Base-by-base conservation (phyloP, 306 rosid species). In the Ormosia semicastrata region DNA sequence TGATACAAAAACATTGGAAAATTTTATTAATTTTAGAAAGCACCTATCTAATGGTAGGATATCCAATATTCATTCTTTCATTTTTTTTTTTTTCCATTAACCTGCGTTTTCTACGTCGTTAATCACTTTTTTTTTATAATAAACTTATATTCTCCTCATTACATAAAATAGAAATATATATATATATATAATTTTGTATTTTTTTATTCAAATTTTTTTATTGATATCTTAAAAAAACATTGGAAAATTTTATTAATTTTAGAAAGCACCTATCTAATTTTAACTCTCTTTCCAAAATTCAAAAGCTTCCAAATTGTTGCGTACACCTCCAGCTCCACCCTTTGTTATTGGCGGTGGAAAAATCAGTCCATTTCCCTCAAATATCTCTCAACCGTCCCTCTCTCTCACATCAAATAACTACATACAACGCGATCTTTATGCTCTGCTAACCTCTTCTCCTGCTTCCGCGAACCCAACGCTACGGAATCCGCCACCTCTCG, bases 281-380 rank as follows among this genome's bases (percentile, higher is more conserved):
- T 50, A 50, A 13, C 56, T 17, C 2, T 0, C 4, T 50, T 4
- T 47, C 15, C 17, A 50, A 47, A 47, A 12, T 11, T 44, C 10
- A 8, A 3, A 47, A 47, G 5, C n/a, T 47, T 12, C 15, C 6
- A 49, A 11, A 47, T 3, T 12, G 54, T 49, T 50, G 13, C 12
- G 53, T 11, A 3, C 5, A 14, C 56, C 6, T 46, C 14, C 50
- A 46, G 47, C 50, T 46, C 4, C 14, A 52, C 57, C 24, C 57
- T n/a, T 52, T 52, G 7, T 52, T 52, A 12, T 52, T 52, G 57
- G 18, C 57, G 57, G 18, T n/a, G 57, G 2, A 14, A 52, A 49
- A 49, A 9, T 6, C 1, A 6, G 3, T 24, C 5, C 66, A 73
- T 84, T 78, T 72, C 87, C 79, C 83, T 66, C 77, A 8, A 64